Percentiles rank a stretch among this genome's conserved stretches.
Evolutionary conservation across 345 rosid species (phyloP).

Genomic region (Salix arbutifolia): DNA sequence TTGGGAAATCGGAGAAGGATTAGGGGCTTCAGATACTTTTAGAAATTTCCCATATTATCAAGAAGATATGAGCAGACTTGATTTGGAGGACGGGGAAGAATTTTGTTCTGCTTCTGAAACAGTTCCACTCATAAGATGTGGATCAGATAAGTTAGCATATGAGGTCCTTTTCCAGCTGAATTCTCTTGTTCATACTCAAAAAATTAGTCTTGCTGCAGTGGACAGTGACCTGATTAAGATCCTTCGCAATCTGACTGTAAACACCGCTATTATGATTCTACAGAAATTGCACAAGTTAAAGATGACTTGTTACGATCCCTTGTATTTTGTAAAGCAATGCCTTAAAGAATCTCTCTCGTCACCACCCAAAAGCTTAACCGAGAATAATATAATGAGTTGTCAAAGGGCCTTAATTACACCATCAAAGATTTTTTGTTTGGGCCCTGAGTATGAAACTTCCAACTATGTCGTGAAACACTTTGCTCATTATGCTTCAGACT

Average conservation of each 20-base stretch:
- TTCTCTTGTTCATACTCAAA: slow-evolving; percentile 73
- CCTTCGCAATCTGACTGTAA: slow-evolving; percentile 39
- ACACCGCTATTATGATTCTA: slow-evolving; percentile 49
- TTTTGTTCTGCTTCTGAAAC: slow-evolving; percentile 44
- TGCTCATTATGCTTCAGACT: slow-evolving; percentile 70
- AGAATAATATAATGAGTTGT: slow-evolving; percentile 64
- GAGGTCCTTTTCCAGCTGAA: slow-evolving; percentile 80
- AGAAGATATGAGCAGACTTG: slow-evolving; percentile 34
- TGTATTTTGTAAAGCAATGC: slow-evolving; percentile 48
- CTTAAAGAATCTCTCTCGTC: slow-evolving; percentile 35
- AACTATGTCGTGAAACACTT: slow-evolving; percentile 81
- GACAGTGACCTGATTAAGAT: slow-evolving; percentile 38
- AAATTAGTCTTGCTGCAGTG: slow-evolving; percentile 58
- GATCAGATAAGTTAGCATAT: slow-evolving; percentile 43
- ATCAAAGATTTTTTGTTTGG: slow-evolving; percentile 74
- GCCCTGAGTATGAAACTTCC: slow-evolving; percentile 87
- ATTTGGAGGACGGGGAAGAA: slow-evolving; percentile 37
- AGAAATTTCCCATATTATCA: slow-evolving; percentile 50
- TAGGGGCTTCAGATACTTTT: slow-evolving; percentile 39
- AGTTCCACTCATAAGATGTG: slow-evolving; percentile 58
- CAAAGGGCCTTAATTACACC: slow-evolving; percentile 84
- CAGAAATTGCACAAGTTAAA: slow-evolving; percentile 66
- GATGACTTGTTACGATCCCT: slow-evolving; percentile 59
- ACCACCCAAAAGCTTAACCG: slow-evolving; percentile 32
- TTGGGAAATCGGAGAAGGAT: slow-evolving; percentile 47